These are phyloP conservation scores for Pseudoscleropodium purum DNA, from an alignment of 225 moss, liverwort and hornwort species.

Conservation along the genomic window DNA sequence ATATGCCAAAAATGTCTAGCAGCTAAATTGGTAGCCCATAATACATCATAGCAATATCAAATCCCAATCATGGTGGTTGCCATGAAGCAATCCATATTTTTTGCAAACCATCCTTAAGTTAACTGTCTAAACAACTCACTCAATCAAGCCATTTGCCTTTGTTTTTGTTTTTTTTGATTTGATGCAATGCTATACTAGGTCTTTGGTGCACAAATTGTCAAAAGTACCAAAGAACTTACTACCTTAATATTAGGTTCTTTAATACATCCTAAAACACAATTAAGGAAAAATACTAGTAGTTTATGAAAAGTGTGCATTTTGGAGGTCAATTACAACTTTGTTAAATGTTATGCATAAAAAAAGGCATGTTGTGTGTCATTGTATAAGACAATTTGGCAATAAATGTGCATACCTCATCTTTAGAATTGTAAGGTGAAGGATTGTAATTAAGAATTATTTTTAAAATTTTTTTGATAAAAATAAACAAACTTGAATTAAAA, in stretches of 20 bases:
- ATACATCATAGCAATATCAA: neutral
- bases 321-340: neutral
- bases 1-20: neutral
- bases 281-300: neutral
- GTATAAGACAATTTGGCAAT: neutral
- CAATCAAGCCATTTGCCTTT: neutral
- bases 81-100: neutral
- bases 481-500: neutral
- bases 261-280: neutral
- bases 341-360: neutral
- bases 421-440: neutral
- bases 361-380: neutral
- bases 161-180: accelerated
- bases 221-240: neutral
- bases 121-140: neutral
- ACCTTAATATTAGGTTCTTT: neutral
- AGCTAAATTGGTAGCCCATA: neutral
- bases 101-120: neutral
- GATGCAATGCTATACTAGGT: neutral
- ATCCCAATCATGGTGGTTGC: neutral
- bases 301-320: neutral
- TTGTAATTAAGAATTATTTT: neutral
- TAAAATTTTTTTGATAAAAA: neutral
- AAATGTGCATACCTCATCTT: neutral
- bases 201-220: neutral